phyloP scores from a whole-genome alignment of 2,329 filamentous ascomycete genomes.

The Pleurostoma richardsiae region DNA sequence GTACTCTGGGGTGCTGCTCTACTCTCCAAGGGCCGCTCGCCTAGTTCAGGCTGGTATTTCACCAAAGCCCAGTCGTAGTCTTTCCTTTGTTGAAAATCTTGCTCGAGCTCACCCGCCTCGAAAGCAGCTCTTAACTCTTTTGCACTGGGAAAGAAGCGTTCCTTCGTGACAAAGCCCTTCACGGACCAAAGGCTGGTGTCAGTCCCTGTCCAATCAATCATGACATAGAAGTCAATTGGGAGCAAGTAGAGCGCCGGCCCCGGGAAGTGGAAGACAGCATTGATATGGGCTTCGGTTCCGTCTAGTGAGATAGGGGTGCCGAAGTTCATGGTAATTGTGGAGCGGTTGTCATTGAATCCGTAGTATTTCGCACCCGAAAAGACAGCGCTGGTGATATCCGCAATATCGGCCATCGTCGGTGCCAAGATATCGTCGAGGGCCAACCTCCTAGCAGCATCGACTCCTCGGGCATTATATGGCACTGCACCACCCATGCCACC shows the following conservation, averaged over 20 bases:
- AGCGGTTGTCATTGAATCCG: constrained; percentile 32
- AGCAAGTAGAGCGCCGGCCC: constrained; percentile 35
- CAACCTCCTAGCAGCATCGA: constrained; percentile 21
- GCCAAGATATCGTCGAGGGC: constrained; percentile 23
- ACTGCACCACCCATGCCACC: constrained; percentile 17
- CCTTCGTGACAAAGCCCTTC: constrained; percentile 41
- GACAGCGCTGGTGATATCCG: constrained; percentile 39
- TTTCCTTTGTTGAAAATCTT: background rate
- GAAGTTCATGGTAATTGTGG: constrained; percentile 15
- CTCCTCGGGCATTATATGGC: background rate
- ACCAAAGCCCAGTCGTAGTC: constrained; percentile 35
- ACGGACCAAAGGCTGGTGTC: constrained; percentile 45
- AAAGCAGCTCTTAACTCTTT: background rate
- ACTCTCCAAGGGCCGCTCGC: constrained; percentile 9
- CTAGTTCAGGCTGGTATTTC: constrained; percentile 30
- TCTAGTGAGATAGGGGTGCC: constrained; percentile 15
- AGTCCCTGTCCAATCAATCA: constrained; percentile 42
- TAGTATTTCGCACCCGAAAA: constrained; percentile 23
- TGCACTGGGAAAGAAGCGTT: constrained; percentile 37
- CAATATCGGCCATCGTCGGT: constrained; percentile 24
- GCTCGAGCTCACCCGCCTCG: background rate
- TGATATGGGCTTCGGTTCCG: constrained; percentile 18
- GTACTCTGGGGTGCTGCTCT: constrained; percentile 17
- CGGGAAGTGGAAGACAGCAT: constrained; percentile 30
- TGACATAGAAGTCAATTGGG: constrained; percentile 37